Evolutionary conservation across 176 grass and related monocot species (phyloP).

Genomic region (Pharus latifolius): DNA sequence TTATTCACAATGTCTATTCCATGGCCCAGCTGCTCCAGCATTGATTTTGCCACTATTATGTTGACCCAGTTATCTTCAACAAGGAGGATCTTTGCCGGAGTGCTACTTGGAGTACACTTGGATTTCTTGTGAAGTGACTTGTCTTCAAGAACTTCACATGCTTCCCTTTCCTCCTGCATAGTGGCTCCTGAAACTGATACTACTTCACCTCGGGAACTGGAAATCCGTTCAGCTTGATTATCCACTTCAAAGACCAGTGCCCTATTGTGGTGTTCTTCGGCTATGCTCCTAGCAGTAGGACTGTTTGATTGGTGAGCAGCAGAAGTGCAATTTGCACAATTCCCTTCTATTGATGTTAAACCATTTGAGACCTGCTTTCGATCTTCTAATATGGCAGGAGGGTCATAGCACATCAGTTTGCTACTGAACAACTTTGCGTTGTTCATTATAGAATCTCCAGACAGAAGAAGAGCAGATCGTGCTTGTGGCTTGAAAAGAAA

Average conservation of each 20-base stretch:
- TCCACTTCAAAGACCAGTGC: constrained; percentile 22
- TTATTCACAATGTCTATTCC: constrained; percentile 76
- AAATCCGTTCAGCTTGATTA: constrained; percentile 35
- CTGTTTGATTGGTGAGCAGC: constrained; percentile 7
- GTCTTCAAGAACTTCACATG: constrained; percentile 15
- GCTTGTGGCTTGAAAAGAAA: constrained; percentile 69
- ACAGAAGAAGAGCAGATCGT: constrained; percentile 23
- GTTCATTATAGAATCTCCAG: constrained; percentile 23
- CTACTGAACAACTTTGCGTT: constrained; percentile 23
- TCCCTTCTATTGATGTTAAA: constrained; percentile 11
- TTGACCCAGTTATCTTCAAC: constrained; percentile 94
- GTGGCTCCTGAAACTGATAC: constrained; percentile 26
- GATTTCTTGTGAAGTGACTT: constrained; percentile 35
- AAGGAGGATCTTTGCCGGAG: constrained; percentile 57
- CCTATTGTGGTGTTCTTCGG: constrained; percentile 19
- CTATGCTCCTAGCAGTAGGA: constrained; percentile 18
- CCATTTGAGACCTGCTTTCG: constrained; percentile 20
- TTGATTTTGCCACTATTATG: constrained; percentile 87
- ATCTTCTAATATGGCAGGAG: constrained; percentile 24
- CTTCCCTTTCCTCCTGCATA: constrained; percentile 13
- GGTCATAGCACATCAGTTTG: constrained; percentile 25
- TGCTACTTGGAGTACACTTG: constrained; percentile 23
- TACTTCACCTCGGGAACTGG: constrained; percentile 25
- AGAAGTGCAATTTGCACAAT: constrained; percentile 5
- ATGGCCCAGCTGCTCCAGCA: constrained; percentile 73